phyloP scores from a whole-genome alignment of 768 basidiomycete species.

The Panaeolus papilionaceus region DNA sequence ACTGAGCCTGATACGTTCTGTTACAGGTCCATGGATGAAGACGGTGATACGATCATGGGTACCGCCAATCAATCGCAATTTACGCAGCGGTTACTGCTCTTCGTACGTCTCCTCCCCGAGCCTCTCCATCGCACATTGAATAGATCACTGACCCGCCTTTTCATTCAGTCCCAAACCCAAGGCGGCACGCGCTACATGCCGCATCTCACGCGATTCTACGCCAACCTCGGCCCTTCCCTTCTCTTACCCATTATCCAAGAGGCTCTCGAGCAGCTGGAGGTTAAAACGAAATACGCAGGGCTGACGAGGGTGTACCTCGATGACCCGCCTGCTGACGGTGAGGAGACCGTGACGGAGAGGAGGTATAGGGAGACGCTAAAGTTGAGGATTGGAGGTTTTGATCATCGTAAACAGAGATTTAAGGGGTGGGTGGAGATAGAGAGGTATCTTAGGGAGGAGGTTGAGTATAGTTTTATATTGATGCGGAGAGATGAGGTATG shows the following conservation, averaged over 20 bases:
- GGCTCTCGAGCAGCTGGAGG: conserved; percentile 48
- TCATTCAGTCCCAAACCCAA: conserved; percentile 80
- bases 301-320: not conserved
- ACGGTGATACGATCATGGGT: conserved; percentile 68
- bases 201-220: conserved; percentile 84
- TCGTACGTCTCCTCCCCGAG: conserved; percentile 48
- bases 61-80: conserved; percentile 72
- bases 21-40: conserved; percentile 46
- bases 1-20: too few relatives aligned
- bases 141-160: not conserved
- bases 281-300: conserved; percentile 50
- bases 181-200: conserved; percentile 74
- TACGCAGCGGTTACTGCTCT: conserved; percentile 80
- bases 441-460: conserved; percentile 53
- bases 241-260: conserved; percentile 62
- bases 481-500: conserved; percentile 74
- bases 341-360: not conserved
- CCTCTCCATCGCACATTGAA: not conserved
- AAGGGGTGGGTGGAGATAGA: conserved; percentile 83
- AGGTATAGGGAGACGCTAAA: conserved; percentile 34
- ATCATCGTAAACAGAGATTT: conserved; percentile 65
- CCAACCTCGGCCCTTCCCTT: conserved; percentile 56
- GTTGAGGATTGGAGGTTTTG: conserved; percentile 72
- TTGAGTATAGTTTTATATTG: conserved; percentile 67
- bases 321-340: conserved; percentile 16